These are phyloP conservation scores for Papiliotrema nemorosa DNA, from an alignment of 1,284 basidiomycete genomes.

Conservation along the genomic window DNA sequence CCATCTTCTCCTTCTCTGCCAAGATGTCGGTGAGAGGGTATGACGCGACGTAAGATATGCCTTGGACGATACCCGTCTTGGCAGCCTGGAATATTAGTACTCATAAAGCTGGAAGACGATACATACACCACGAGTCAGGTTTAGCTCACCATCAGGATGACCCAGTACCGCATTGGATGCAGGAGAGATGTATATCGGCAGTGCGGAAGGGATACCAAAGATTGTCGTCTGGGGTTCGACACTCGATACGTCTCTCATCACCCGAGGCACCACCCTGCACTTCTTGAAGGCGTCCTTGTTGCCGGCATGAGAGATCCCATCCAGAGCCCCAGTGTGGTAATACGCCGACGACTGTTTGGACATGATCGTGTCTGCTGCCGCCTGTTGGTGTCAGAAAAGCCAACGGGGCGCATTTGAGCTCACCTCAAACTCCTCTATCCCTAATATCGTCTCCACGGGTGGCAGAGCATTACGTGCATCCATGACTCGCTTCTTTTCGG, in stretches of 20 bases:
- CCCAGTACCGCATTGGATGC: conserved; percentile 52
- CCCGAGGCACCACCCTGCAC: conserved; percentile 54
- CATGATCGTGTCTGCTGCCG: background rate
- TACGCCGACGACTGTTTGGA: conserved; percentile 12
- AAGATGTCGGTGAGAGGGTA: conserved; percentile 29
- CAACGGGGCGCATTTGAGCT: background rate
- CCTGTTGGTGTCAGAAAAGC: background rate
- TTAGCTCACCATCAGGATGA: conserved; percentile 54
- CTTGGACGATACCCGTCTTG: conserved; percentile 40
- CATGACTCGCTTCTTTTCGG: conserved; percentile 15
- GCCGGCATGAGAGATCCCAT: conserved; percentile 51
- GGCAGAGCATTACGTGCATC: conserved; percentile 20
- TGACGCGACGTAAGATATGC: conserved; percentile 40
- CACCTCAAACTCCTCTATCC: conserved; percentile 30
- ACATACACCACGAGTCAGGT: conserved; percentile 46
- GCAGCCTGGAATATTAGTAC: conserved; percentile 32
- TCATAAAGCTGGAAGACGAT: background rate
- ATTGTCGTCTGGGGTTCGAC: conserved; percentile 36
- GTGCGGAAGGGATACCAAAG: conserved; percentile 33
- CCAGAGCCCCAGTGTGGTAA: conserved; percentile 33
- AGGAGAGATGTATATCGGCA: conserved; percentile 52
- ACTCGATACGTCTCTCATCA: conserved; percentile 43
- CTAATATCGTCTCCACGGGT: conserved; percentile 28
- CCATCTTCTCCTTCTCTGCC: conserved; percentile 21
- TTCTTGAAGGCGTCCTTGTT: conserved; percentile 51